Evolutionary conservation across 495 filamentous ascomycete genomes (phyloP).

Genomic region (Aspergillus avenaceus): DNA sequence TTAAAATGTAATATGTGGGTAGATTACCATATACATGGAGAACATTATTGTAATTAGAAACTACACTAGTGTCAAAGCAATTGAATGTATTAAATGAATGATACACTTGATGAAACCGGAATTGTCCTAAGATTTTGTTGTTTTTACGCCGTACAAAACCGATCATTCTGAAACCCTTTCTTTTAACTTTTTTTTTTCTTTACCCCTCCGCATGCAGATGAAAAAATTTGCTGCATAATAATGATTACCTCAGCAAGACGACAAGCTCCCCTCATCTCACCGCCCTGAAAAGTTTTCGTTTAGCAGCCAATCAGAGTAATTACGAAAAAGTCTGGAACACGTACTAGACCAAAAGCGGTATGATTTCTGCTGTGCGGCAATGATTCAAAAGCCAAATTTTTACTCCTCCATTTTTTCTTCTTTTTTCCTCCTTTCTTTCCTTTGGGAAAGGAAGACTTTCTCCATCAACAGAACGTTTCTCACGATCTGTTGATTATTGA

Average conservation of each 20-base stretch:
- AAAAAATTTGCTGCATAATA: background rate
- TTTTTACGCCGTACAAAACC: no score
- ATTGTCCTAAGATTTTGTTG: no score
- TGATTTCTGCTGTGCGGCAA: conserved; percentile 12
- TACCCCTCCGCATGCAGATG: no score
- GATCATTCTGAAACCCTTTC: no score
- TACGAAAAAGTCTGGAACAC: conserved; percentile 1
- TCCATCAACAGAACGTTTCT: conserved; percentile 49
- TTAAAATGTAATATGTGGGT: no score
- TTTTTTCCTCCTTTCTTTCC: conserved; percentile 50
- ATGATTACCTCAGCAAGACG: background rate
- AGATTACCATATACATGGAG: no score
- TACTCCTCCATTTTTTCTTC: conserved; percentile 38
- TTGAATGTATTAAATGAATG: no score
- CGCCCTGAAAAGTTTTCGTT: conserved; percentile 32
- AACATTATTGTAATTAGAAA: no score
- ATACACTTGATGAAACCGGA: no score
- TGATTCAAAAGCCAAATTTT: conserved; percentile 33
- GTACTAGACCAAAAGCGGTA: conserved; percentile 21
- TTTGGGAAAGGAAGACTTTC: conserved; percentile 52
- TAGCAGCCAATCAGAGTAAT: conserved; percentile 28
- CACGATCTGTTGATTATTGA: conserved; percentile 43
- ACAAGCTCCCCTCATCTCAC: conserved; percentile 22
- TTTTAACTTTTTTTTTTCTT: no score
- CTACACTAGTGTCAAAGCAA: no score